Evolutionary conservation across 2,329 filamentous ascomycete genomes (phyloP).

Genomic region (Acarospora socialis): DNA sequence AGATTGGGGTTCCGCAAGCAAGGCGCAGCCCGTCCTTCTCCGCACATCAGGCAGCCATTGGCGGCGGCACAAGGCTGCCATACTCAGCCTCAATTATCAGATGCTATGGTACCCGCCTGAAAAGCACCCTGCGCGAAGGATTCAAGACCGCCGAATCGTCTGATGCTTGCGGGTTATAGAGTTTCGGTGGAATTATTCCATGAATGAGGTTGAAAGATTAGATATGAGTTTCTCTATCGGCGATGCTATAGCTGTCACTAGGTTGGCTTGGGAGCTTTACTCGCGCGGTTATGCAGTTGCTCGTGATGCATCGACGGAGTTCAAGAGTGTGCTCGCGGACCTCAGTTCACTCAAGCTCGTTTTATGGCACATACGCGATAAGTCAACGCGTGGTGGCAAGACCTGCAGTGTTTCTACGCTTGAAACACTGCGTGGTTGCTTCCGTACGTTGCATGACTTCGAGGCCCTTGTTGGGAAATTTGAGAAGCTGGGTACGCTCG

Average conservation of each 20-base stretch:
- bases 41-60: too few relatives aligned
- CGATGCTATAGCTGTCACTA: slow-evolving; percentile 5
- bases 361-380: slow-evolving; percentile 2
- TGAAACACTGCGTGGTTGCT: slow-evolving; percentile 3
- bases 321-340: slow-evolving; percentile 3
- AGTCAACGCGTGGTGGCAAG: slow-evolving; percentile 1
- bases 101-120: too few relatives aligned
- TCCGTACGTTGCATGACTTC: slow-evolving; percentile 4
- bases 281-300: slow-evolving; percentile 6
- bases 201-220: too few relatives aligned
- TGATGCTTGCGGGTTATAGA: slow-evolving; percentile 4
- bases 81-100: too few relatives aligned
- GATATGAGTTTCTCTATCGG: slow-evolving; percentile 8
- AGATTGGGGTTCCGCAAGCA: too few relatives aligned
- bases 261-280: slow-evolving; percentile 8
- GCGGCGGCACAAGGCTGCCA: too few relatives aligned
- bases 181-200: slow-evolving; percentile 1
- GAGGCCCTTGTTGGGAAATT: slow-evolving; percentile 6
- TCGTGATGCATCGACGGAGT: slow-evolving; percentile 7
- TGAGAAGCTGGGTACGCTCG: slow-evolving; percentile 8
- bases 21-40: too few relatives aligned
- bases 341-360: slow-evolving; percentile 4
- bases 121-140: too few relatives aligned
- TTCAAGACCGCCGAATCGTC: neutral
- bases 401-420: neutral